Percentiles rank a stretch among this genome's conserved stretches.
Evolutionary conservation across 352 stramenopile genomes (phyloP).

Genomic region (Pythium chondricola): DNA sequence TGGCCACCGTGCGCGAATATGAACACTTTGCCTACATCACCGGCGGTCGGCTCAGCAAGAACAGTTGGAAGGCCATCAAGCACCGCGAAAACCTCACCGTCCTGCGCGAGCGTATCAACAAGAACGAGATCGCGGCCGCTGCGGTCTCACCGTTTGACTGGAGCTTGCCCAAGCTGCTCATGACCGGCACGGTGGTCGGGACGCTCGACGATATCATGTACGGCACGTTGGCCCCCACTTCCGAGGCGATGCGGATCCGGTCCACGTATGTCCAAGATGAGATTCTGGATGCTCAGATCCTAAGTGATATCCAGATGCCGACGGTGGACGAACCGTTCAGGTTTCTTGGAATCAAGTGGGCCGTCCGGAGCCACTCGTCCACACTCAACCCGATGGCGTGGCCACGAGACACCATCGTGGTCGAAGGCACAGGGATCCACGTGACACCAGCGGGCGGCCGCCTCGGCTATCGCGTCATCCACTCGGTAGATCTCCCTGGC

Average conservation of each 20-base stretch:
- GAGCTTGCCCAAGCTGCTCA: constrained; percentile 39
- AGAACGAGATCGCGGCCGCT: not conserved
- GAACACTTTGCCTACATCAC: not conserved
- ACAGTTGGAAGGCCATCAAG: constrained; percentile 38
- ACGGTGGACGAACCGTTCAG: constrained; percentile 35
- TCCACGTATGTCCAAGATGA: constrained; percentile 28
- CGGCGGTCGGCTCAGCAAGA: constrained; percentile 11
- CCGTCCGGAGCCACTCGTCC: constrained; percentile 14
- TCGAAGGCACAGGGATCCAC: constrained; percentile 30
- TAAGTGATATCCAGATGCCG: constrained; percentile 20
- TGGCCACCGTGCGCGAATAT: constrained; percentile 12
- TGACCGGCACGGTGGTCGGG: constrained; percentile 37
- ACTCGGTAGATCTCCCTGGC: constrained; percentile 25
- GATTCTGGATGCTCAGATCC: constrained; percentile 31
- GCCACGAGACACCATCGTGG: constrained; percentile 26
- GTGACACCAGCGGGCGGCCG: constrained; percentile 16
- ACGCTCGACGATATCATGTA: constrained; percentile 64
- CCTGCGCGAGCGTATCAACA: not conserved
- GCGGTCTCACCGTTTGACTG: constrained; percentile 15
- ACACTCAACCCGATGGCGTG: constrained; percentile 19
- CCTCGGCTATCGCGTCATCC: constrained; percentile 28
- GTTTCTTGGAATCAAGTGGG: constrained; percentile 45
- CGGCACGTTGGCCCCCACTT: constrained; percentile 33
- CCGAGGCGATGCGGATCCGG: constrained; percentile 28
- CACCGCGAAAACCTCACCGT: constrained; percentile 12